A percentile compares a stretch with the other conserved stretches of the same genome.
Evolutionary conservation across 1,284 basidiomycete species (phyloP).

Genomic region (Malassezia equina): DNA sequence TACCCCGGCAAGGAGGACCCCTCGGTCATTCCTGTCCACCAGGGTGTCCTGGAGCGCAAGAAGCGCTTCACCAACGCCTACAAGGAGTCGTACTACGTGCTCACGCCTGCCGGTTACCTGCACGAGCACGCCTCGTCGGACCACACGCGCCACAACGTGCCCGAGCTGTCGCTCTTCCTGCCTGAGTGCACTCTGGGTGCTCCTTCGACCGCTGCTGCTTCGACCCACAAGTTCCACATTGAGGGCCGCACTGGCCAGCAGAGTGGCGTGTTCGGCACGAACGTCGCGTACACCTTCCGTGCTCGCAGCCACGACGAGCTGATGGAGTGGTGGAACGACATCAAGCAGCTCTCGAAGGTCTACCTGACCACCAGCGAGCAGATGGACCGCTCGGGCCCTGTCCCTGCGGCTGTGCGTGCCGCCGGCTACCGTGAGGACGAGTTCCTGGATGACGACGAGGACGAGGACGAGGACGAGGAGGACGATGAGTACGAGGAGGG

Average conservation of each 20-base stretch:
- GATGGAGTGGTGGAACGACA: conserved; percentile 99
- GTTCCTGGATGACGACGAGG: conserved; percentile 59
- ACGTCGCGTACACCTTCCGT: conserved; percentile 78
- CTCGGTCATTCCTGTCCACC: conserved; percentile 74
- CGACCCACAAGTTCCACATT: conserved; percentile 93
- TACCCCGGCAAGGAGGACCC: conserved; percentile 94
- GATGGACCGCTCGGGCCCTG: conserved; percentile 83
- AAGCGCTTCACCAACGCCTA: conserved; percentile 89
- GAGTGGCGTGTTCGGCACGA: conserved; percentile 54
- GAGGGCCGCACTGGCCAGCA: conserved; percentile 71
- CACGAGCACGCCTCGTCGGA: conserved; percentile 82
- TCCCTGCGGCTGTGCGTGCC: conserved; percentile 79
- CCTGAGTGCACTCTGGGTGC: conserved; percentile 93
- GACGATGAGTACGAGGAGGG: conserved; percentile 47
- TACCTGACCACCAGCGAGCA: conserved; percentile 90
- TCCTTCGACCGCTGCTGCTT: conserved; percentile 62
- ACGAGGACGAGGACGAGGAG: conserved; percentile 52
- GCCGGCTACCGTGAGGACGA: conserved; percentile 62
- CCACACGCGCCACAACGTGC: conserved; percentile 57
- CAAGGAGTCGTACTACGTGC: conserved; percentile 67
- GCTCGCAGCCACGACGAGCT: conserved; percentile 84
- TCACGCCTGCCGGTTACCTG: conserved; percentile 89
- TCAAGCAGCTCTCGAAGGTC: conserved; percentile 87
- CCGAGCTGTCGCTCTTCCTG: conserved; percentile 80
- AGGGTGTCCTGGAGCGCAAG: conserved; percentile 86